These are phyloP conservation scores for Eremothecium coryli DNA, from an alignment of 1,139 yeast species.

Conservation along the genomic window DNA sequence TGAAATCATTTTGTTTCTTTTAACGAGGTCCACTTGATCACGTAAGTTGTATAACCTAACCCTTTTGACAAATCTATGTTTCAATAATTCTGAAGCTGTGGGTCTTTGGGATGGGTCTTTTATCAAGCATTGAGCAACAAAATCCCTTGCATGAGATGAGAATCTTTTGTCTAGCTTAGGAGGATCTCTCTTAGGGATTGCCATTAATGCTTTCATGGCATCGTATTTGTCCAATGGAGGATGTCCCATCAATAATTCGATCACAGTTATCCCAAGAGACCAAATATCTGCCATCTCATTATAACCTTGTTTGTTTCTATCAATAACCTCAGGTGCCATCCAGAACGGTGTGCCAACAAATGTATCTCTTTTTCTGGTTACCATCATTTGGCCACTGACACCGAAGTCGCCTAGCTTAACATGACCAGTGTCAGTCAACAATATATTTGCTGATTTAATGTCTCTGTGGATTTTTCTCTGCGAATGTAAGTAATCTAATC, in stretches of 20 bases:
- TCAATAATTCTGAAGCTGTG: constrained; percentile 37
- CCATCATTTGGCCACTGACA: constrained; percentile 70
- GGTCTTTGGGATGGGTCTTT: constrained; percentile 52
- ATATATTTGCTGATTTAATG: constrained; percentile 73
- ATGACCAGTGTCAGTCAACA: constrained; percentile 51
- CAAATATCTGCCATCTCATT: constrained; percentile 79
- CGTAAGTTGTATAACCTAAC: constrained; percentile 14
- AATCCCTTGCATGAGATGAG: constrained; percentile 47
- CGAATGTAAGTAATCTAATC: constrained; percentile 62
- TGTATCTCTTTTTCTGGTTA: constrained; percentile 52
- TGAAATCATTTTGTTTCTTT: constrained; percentile 19
- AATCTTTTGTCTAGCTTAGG: constrained; percentile 45
- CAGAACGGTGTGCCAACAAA: constrained; percentile 88
- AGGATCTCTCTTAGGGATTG: constrained; percentile 60
- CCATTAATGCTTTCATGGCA: constrained; percentile 66
- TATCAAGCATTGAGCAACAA: constrained; percentile 49
- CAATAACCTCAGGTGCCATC: constrained; percentile 88
- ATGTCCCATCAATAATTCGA: constrained; percentile 61
- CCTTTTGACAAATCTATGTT: constrained; percentile 38
- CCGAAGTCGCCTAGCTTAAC: constrained; percentile 82
- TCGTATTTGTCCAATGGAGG: constrained; percentile 65
- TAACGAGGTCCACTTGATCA: constrained; percentile 27
- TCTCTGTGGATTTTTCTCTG: constrained; percentile 76
- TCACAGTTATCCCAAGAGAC: constrained; percentile 79
- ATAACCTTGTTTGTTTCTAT: constrained; percentile 41